A percentile compares a stretch with the other conserved stretches of the same genome.
phyloP scores from a whole-genome alignment of 73 alveolate genomes.

The Diophrys appendiculata region DNA sequence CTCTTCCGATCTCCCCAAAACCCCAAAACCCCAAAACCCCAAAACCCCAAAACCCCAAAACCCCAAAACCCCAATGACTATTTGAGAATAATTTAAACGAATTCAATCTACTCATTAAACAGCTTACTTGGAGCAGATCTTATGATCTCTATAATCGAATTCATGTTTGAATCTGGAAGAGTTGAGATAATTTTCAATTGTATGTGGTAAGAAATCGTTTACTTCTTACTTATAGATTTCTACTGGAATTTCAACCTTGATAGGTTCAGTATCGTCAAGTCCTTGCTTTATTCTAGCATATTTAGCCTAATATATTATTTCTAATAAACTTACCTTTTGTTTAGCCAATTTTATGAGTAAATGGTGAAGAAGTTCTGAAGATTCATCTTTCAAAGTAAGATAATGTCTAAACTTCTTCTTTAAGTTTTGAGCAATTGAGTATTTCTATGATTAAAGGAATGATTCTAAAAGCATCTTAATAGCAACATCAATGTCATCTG shows the following conservation, averaged over 20 bases:
- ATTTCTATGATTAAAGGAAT: slow-evolving; percentile 93
- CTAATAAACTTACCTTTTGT: slow-evolving; percentile 72
- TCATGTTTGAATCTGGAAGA: slow-evolving; percentile 8
- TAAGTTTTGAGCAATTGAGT: slow-evolving; percentile 89
- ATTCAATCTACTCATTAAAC: slow-evolving; percentile 5
- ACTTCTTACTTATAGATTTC: slow-evolving; percentile 69
- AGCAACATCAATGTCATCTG: slow-evolving; percentile 94
- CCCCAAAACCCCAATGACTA: slow-evolving; percentile 2
- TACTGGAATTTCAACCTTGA: slow-evolving; percentile 47
- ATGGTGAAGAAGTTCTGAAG: slow-evolving; percentile 75
- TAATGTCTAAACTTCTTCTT: slow-evolving; percentile 86
- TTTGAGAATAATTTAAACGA: neutral
- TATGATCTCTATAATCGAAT: neutral
- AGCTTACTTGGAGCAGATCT: slow-evolving; percentile 17
- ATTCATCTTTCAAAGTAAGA: slow-evolving; percentile 75
- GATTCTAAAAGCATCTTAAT: slow-evolving; percentile 94
- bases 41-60: slow-evolving; percentile 24
- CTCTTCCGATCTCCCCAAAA: too few species aligned
- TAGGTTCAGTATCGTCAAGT: slow-evolving; percentile 34
- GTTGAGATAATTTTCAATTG: neutral
- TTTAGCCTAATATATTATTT: slow-evolving; percentile 26
- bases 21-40: slow-evolving; percentile 29
- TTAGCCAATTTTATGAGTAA: slow-evolving; percentile 74
- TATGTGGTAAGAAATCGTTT: slow-evolving; percentile 47
- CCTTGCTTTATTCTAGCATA: slow-evolving; percentile 32